Conservation (phyloP, 192 early-diverging fungal species). For the Rhizophagus prolifer region DNA sequence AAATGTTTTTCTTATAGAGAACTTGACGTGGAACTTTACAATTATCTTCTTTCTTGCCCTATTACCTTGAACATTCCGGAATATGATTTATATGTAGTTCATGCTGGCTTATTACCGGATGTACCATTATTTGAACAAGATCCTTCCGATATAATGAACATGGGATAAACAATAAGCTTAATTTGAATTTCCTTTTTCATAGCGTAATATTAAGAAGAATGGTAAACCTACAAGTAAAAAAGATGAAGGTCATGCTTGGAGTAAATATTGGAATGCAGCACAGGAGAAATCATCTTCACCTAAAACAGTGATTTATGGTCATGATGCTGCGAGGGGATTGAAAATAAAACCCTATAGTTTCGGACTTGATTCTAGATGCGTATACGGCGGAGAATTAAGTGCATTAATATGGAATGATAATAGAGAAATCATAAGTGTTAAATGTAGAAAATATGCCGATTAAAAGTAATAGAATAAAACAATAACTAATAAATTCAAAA, state of each 20-base stretch:
- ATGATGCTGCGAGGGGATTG: slow-evolving; percentile 62
- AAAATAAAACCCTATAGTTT: slow-evolving; percentile 53
- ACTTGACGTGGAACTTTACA: slow-evolving; percentile 29
- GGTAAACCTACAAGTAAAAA: slow-evolving; percentile 40
- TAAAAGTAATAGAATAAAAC: too few species aligned
- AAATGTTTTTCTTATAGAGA: not conserved
- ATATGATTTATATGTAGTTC: slow-evolving; percentile 59
- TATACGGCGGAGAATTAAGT: slow-evolving; percentile 63
- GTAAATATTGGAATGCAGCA: slow-evolving; percentile 37
- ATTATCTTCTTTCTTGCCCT: slow-evolving; percentile 36
- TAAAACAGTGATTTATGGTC: slow-evolving; percentile 63
- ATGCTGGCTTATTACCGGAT: slow-evolving; percentile 64
- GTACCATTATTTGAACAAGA: slow-evolving; percentile 49
- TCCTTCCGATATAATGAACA: slow-evolving; percentile 59
- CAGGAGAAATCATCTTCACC: slow-evolving; percentile 28
- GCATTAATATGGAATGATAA: slow-evolving; percentile 38
- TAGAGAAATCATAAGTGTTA: not conserved
- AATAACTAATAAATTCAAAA: too few species aligned
- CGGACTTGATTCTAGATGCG: slow-evolving; percentile 72
- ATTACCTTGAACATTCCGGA: slow-evolving; percentile 40
- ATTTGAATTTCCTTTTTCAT: slow-evolving; percentile 2
- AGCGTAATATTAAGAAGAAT: slow-evolving; percentile 48
- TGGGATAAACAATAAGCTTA: too few species aligned
- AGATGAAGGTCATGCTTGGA: slow-evolving; percentile 43
- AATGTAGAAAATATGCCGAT: slow-evolving; percentile 2